These are phyloP conservation scores for Polychaeton citri DNA, from an alignment of 2,329 filamentous ascomycete species.

Conservation along the genomic window DNA sequence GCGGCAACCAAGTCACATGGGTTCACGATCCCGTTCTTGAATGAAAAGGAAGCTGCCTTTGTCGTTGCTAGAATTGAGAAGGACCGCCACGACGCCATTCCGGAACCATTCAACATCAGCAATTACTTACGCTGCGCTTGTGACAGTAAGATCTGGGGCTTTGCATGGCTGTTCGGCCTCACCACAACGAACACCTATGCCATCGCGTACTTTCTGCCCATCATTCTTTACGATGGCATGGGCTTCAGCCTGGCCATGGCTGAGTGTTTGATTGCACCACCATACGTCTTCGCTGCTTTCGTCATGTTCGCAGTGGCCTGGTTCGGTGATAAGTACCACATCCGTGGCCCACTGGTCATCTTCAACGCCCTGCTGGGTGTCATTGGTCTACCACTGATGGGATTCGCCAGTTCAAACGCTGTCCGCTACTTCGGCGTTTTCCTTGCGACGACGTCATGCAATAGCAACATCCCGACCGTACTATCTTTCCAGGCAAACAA, in stretches of 20 bases:
- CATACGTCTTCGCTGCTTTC: slow-evolving; percentile 24
- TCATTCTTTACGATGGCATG: slow-evolving; percentile 23
- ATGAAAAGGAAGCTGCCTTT: slow-evolving; percentile 32
- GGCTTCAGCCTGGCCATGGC: slow-evolving; percentile 17
- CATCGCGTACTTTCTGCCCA: slow-evolving; percentile 22
- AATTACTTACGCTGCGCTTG: slow-evolving; percentile 21
- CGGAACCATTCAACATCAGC: slow-evolving; percentile 33
- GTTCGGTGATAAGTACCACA: slow-evolving; percentile 20
- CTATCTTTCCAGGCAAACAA: slow-evolving; percentile 82
- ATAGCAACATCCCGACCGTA: slow-evolving; percentile 55
- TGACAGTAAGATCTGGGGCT: slow-evolving; percentile 43
- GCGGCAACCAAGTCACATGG: slow-evolving; percentile 23
- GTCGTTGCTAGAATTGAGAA: slow-evolving; percentile 38
- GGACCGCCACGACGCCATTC: slow-evolving; percentile 39
- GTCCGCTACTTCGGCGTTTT: slow-evolving; percentile 24
- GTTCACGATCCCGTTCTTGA: slow-evolving; percentile 29
- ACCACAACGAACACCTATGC: slow-evolving; percentile 40
- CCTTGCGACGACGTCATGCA: slow-evolving; percentile 20
- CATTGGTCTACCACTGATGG: slow-evolving; percentile 21
- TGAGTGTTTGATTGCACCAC: slow-evolving; percentile 20
- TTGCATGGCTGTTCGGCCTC: slow-evolving; percentile 42
- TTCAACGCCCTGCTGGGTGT: slow-evolving; percentile 20
- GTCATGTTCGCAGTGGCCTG: slow-evolving; percentile 19
- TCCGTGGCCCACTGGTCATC: slow-evolving; percentile 22
- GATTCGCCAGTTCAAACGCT: slow-evolving; percentile 15